Percentiles rank a stretch among this genome's conserved stretches.
Conservation (phyloP, 192 early-diverging fungal species). For the Backusella morwellensis region DNA sequence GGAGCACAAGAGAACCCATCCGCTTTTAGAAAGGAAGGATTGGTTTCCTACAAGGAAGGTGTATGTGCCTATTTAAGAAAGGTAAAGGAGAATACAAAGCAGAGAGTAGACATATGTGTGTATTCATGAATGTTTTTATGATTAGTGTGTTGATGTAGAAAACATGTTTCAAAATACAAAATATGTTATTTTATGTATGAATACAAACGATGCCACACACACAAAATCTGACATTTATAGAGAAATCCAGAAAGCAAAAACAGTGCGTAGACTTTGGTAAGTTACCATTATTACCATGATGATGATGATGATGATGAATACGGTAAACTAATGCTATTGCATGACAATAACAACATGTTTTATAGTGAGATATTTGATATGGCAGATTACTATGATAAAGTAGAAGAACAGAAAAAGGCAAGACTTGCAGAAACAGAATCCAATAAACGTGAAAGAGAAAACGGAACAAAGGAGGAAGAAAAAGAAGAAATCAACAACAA, state of each 20-base stretch:
- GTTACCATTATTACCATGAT: neutral
- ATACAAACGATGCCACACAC: slow-evolving; percentile 56
- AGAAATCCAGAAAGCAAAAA: slow-evolving; percentile 47
- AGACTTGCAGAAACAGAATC: neutral
- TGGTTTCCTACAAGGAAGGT: slow-evolving; percentile 50
- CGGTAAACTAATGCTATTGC: neutral
- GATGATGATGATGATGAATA: neutral
- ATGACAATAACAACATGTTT: neutral
- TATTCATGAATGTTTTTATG: neutral
- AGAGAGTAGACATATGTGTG: neutral
- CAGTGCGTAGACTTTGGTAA: slow-evolving; percentile 54
- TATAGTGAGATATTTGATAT: slow-evolving; percentile 24
- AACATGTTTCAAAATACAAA: slow-evolving; percentile 87
- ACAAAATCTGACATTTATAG: slow-evolving; percentile 40
- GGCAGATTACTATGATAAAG: slow-evolving; percentile 16
- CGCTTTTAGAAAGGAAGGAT: slow-evolving; percentile 73
- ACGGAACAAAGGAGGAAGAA: neutral
- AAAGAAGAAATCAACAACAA: neutral
- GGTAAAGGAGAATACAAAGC: slow-evolving; percentile 26
- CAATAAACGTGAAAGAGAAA: slow-evolving; percentile 9
- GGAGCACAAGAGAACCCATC: slow-evolving; percentile 87
- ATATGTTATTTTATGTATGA: slow-evolving; percentile 89
- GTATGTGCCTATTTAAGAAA: slow-evolving; percentile 67
- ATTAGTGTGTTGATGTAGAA: slow-evolving; percentile 59
- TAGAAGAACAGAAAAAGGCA: slow-evolving; percentile 7